Conservation (phyloP, 192 early-diverging fungal genomes). For the Coemansia sp. region DNA sequence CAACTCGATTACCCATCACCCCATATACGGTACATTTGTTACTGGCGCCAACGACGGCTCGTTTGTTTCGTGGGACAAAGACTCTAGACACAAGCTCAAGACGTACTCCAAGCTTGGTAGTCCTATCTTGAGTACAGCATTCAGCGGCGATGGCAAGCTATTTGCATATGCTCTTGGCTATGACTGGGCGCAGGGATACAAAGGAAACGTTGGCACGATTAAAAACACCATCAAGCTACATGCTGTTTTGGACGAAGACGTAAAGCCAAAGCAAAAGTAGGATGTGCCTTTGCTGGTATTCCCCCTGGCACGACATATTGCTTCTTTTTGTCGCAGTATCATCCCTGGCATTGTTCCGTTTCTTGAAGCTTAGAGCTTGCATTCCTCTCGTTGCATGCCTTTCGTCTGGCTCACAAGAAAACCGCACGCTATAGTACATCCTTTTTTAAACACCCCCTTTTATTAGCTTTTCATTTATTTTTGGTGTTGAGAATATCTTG, state of each 20-base stretch:
- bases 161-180: conserved; percentile 92
- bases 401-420: no score
- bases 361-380: no score
- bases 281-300: conserved; percentile 32
- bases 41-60: conserved; percentile 86
- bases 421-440: not conserved
- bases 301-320: not conserved
- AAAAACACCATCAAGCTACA: conserved; percentile 81
- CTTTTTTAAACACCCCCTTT: not conserved
- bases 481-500: not conserved
- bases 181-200: conserved; percentile 83
- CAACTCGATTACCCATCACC: conserved; percentile 49
- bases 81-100: conserved; percentile 84
- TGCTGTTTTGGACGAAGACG: conserved; percentile 72
- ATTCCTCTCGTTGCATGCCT: not conserved
- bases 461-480: not conserved
- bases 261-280: conserved; percentile 69
- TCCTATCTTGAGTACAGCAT: conserved; percentile 73
- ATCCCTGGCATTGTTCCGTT: not conserved
- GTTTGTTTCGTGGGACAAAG: conserved; percentile 95
- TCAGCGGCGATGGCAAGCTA: conserved; percentile 79
- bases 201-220: conserved; percentile 58
- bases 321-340: conserved; percentile 1
- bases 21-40: conserved; percentile 79
- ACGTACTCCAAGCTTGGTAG: conserved; percentile 61